Percentiles rank a stretch among this genome's conserved stretches.
Conservation (phyloP, 2,329 filamentous ascomycete genomes). For the Zymoseptoria passerinii region DNA sequence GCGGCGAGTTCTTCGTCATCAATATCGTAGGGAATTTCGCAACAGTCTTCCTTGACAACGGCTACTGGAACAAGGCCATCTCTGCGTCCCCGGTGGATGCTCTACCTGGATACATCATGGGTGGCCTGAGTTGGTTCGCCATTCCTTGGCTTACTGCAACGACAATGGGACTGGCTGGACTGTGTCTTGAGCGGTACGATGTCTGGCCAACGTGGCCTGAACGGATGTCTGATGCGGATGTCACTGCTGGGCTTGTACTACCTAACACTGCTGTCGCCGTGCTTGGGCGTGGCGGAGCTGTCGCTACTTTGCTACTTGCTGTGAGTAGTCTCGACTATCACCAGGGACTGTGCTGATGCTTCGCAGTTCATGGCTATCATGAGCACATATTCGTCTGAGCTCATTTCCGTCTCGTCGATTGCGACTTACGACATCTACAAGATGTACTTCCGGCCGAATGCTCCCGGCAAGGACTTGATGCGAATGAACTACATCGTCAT, state of each 20-base stretch:
- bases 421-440: constrained; percentile 37
- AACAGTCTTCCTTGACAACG: constrained; percentile 37
- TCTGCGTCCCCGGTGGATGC: constrained; percentile 30
- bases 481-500: constrained; percentile 34
- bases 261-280: constrained; percentile 76
- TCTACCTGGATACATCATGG: constrained; percentile 32
- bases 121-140: constrained; percentile 41
- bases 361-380: constrained; percentile 25
- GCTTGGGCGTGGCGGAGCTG: constrained; percentile 69
- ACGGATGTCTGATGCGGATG: constrained; percentile 62
- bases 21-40: constrained; percentile 9
- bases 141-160: constrained; percentile 42
- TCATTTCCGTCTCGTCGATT: constrained; percentile 34
- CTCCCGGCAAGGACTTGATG: constrained; percentile 30
- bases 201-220: constrained; percentile 54
- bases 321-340: neutral
- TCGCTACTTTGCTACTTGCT: constrained; percentile 60
- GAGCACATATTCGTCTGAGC: constrained; percentile 27
- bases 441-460: constrained; percentile 31
- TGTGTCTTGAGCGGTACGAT: neutral
- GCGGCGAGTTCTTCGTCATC: constrained; percentile 18
- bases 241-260: constrained; percentile 71
- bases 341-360: neutral
- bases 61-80: constrained; percentile 41
- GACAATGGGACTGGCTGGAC: constrained; percentile 36